Conservation (phyloP, 768 basidiomycete species). For the Boletus subcaerulescens region DNA sequence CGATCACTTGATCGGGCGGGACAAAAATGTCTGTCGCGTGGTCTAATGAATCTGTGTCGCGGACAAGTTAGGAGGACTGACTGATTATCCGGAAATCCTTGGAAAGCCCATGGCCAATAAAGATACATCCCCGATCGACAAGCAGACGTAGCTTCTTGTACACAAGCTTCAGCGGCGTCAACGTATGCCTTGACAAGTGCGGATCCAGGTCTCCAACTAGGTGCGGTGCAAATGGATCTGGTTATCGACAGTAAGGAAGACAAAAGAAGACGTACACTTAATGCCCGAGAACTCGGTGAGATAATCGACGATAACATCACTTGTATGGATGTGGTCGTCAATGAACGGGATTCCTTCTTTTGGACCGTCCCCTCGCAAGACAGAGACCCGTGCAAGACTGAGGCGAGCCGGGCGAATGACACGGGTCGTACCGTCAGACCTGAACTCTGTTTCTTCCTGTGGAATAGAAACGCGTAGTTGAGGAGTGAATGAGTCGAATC, state of each 20-base stretch:
- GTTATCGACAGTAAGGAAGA: background rate
- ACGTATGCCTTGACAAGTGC: conserved; percentile 73
- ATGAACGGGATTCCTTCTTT: conserved; percentile 89
- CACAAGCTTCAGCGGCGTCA: conserved; percentile 95
- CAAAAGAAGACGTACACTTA: conserved; percentile 56
- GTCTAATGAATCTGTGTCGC: background rate
- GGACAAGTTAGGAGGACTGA: conserved; percentile 38
- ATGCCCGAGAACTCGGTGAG: conserved; percentile 97
- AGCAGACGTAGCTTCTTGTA: conserved; percentile 95
- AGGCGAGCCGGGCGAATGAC: conserved; percentile 88
- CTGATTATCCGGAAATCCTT: conserved; percentile 99
- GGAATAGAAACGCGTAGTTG: background rate
- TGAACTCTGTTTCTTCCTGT: conserved; percentile 92
- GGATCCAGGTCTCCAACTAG: conserved; percentile 93
- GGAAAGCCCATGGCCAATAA: conserved; percentile 94
- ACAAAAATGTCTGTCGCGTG: conserved; percentile 79
- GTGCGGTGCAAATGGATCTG: background rate
- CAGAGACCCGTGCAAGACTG: conserved; percentile 92
- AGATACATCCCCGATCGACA: conserved; percentile 93
- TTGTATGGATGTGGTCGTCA: conserved; percentile 97
- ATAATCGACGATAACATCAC: conserved; percentile 93
- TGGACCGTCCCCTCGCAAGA: conserved; percentile 79
- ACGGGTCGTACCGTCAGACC: conserved; percentile 92
- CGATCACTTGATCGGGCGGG: conserved; percentile 92
- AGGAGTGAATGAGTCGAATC: background rate